Evolutionary conservation across 768 basidiomycete species (phyloP).

Genomic region (Mycena galopus): DNA sequence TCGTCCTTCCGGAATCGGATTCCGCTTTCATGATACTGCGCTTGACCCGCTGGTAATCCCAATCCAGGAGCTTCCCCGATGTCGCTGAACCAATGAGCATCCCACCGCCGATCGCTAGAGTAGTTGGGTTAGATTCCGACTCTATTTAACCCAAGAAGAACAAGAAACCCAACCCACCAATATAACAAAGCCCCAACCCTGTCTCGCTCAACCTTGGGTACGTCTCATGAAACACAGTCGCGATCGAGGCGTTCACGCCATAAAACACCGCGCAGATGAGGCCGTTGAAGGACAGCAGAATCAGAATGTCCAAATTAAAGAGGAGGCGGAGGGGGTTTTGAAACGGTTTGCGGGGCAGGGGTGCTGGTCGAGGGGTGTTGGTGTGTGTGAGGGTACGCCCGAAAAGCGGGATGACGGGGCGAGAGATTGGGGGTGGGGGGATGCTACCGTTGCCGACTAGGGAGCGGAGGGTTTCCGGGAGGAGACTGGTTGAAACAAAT

Average conservation of each 20-base stretch:
- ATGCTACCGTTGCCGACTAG: slow-evolving; percentile 69
- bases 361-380: slow-evolving; percentile 36
- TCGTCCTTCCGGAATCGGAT: slow-evolving; percentile 41
- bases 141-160: not conserved
- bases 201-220: slow-evolving; percentile 75
- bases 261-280: slow-evolving; percentile 70
- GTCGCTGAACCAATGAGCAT: slow-evolving; percentile 70
- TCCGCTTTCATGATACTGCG: slow-evolving; percentile 43
- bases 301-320: slow-evolving; percentile 66
- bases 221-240: slow-evolving; percentile 67
- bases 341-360: slow-evolving; percentile 55
- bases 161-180: not conserved
- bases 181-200: slow-evolving; percentile 77
- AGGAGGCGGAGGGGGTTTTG: slow-evolving; percentile 71
- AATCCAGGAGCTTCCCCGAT: slow-evolving; percentile 75
- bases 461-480: slow-evolving; percentile 68
- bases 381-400: slow-evolving; percentile 44
- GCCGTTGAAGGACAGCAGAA: slow-evolving; percentile 66
- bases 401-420: slow-evolving; percentile 65
- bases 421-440: slow-evolving; percentile 59
- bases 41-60: slow-evolving; percentile 65
- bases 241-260: slow-evolving; percentile 69
- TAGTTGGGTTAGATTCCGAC: not conserved
- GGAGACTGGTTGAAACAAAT: slow-evolving; percentile 50
- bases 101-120: slow-evolving; percentile 75